Conservation (phyloP, 2,329 filamentous ascomycete genomes). For the Colletotrichum graminicola region DNA sequence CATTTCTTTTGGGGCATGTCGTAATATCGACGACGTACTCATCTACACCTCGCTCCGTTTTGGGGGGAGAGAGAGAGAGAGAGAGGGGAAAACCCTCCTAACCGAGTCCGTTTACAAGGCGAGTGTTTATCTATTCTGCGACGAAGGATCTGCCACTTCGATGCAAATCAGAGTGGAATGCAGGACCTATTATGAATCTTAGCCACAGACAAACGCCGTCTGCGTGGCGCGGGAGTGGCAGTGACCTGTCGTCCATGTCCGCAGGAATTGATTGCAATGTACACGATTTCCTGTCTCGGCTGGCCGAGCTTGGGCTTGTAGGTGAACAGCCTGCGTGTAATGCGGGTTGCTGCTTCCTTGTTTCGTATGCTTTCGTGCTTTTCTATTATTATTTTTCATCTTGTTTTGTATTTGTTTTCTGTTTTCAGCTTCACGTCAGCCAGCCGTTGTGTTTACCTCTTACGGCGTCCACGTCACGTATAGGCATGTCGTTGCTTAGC, state of each 20-base stretch:
- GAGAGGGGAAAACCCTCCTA: neutral
- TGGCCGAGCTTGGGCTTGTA: neutral
- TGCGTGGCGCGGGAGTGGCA: neutral
- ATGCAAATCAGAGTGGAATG: neutral
- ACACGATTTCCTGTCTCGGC: neutral
- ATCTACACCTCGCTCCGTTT: neutral
- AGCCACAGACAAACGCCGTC: neutral
- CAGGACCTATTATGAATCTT: neutral
- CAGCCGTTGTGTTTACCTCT: neutral
- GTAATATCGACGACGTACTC: neutral
- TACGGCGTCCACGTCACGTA: conserved; percentile 1
- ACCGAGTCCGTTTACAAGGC: neutral
- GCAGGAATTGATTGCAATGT: neutral
- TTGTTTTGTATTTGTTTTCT: neutral
- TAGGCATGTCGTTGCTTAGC: neutral
- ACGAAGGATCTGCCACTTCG: neutral
- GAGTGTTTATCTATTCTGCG: neutral
- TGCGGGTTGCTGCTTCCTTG: neutral
- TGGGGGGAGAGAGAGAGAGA: too few relatives aligned
- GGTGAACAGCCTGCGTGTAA: neutral
- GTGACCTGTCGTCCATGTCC: neutral
- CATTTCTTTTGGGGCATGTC: neutral
- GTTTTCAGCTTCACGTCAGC: conserved; percentile 3
- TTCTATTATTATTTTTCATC: neutral
- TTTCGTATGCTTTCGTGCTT: neutral